Base-by-base conservation (phyloP, 2,329 filamentous ascomycete species). In the Acephala macrosclerotiorum region DNA sequence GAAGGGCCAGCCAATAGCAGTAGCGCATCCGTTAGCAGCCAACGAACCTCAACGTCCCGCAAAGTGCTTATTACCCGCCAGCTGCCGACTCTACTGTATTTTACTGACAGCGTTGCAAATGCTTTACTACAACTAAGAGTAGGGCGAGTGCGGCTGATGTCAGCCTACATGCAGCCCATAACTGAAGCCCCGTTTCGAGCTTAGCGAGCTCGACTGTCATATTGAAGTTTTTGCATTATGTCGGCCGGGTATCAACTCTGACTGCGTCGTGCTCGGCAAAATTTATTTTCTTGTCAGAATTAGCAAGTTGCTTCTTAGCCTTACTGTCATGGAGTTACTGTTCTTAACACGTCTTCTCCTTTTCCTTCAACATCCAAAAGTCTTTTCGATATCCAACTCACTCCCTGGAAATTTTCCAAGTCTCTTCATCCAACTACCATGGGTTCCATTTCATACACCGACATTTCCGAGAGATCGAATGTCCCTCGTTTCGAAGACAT, bases 101-200 rank as follows among this genome's bases (percentile, higher is more conserved):
- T 9, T 33, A 33, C 29, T 33, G 29, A 5, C 4, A 33, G 29
- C 4, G 4, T 33, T 33, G 9, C 29, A 33, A 9, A 33, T 5
- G 29, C 9, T 33, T 9, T 9, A 33, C 9, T 33, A 9, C 6
- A 42, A n/a, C 6, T 6, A 18, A 16, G 40, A 16, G 40, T 42
- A 42, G 16, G 7, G n/a, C 45, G 45, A 49, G 45, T 25, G 11
- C n/a, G n/a, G 45, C 45, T 49, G 45, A 49, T 49, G 45, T 49
- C 45, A 22, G 45, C 20, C 45, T 42, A 49, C 4, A 49, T 22
- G 3, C 18, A 49, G 7, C 45, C 45, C 40, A 2, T 18, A 16
- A 42, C 12, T 42, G 40, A 18, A 6, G 5, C 16, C 29, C 29
- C 29, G 29, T 4, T 33, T 33, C n/a, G 16, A n/a, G n/a, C n/a